Evolutionary conservation across 106 monocot species (phyloP).

Genomic region (Chionographis japonica): DNA sequence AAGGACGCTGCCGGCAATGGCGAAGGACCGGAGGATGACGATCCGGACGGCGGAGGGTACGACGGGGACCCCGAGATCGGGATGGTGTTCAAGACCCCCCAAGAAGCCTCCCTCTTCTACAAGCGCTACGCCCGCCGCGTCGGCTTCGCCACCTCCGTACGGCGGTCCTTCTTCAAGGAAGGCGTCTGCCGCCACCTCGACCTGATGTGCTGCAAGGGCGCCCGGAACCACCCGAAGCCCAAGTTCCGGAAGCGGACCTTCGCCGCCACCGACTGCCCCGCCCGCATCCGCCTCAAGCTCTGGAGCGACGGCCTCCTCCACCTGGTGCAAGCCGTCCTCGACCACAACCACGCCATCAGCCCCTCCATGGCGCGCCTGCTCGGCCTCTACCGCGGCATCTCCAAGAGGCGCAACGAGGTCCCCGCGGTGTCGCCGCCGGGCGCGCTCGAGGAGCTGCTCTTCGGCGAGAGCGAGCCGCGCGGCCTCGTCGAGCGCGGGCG

Average conservation of each 20-base stretch:
- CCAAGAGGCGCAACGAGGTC: constrained; percentile 18
- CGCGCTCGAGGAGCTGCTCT: constrained; percentile 37
- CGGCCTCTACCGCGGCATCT: constrained; percentile 34
- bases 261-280: constrained; percentile 52
- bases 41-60: constrained; percentile 14
- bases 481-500: constrained; percentile 7
- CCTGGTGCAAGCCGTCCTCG: constrained; percentile 46
- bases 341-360: constrained; percentile 66
- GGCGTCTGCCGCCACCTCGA: constrained; percentile 58
- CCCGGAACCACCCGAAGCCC: constrained; percentile 44
- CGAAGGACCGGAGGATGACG: constrained; percentile 18
- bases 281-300: constrained; percentile 55
- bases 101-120: constrained; percentile 51
- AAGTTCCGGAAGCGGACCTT: constrained; percentile 56
- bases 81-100: constrained; percentile 54
- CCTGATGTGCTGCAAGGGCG: constrained; percentile 77
- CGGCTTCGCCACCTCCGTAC: constrained; percentile 63
- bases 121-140: constrained; percentile 53
- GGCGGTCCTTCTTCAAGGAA: constrained; percentile 58
- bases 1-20: too few relatives aligned
- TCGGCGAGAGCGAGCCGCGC: constrained; percentile 19
- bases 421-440: constrained; percentile 5
- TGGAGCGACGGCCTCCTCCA: constrained; percentile 65
- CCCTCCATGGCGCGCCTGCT: constrained; percentile 55
- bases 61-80: constrained; percentile 61